Evolutionary conservation across 129 eudicot species (phyloP).

Genomic region (Solidago caesia): DNA sequence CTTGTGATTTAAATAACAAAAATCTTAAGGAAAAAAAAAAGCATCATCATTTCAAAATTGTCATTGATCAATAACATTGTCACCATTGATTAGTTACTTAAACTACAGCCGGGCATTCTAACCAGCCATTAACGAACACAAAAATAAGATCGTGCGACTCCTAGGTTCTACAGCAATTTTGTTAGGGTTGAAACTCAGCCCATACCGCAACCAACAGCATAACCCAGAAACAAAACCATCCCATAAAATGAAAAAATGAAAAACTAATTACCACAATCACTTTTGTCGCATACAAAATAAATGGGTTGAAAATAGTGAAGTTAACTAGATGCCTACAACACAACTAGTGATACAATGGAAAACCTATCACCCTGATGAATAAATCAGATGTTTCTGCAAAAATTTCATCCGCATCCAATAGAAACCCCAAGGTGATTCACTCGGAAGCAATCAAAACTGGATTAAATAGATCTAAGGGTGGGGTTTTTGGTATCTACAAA

Average conservation of each 20-base stretch:
- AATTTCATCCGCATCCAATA: background rate
- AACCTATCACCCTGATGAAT: background rate
- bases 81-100: no score
- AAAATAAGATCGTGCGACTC: background rate
- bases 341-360: background rate
- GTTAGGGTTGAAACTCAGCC: background rate
- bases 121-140: background rate
- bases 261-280: background rate
- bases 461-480: background rate
- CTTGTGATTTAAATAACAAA: no score
- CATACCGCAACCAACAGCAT: background rate
- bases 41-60: no score
- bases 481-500: constrained; percentile 21
- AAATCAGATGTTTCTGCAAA: background rate
- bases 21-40: no score
- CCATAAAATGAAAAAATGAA: background rate
- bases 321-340: background rate
- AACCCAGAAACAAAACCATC: background rate
- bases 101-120: no score
- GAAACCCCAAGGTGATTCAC: background rate
- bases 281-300: background rate
- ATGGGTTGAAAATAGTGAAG: background rate
- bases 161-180: background rate
- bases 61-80: no score
- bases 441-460: background rate